phyloP scores from a whole-genome alignment of 352 stramenopile species.

The Pythium rhizo-oryzae region DNA sequence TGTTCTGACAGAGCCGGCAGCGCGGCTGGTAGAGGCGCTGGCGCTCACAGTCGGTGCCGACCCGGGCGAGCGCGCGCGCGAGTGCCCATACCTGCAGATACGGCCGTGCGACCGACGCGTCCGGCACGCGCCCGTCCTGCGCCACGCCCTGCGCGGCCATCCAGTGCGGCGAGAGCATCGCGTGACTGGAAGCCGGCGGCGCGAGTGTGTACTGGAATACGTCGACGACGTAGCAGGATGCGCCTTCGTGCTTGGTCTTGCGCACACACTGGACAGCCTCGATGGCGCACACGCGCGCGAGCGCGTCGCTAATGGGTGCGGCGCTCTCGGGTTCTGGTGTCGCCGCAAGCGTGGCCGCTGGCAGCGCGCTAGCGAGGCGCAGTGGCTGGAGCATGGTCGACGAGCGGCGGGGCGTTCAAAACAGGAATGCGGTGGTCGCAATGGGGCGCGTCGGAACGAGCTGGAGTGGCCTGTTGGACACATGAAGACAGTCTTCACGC shows the following conservation, averaged over 20 bases:
- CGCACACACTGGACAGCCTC: not conserved
- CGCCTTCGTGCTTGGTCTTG: not conserved
- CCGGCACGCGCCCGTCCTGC: not conserved
- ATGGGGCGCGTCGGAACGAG: too few relatives aligned
- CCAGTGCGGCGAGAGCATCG: not conserved
- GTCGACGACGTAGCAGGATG: not conserved
- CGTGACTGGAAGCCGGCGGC: not conserved
- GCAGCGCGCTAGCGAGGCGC: not conserved
- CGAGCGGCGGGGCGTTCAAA: too few relatives aligned
- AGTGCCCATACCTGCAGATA: not conserved
- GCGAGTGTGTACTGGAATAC: not conserved
- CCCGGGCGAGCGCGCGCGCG: not conserved
- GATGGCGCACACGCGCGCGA: not conserved
- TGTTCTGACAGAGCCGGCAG: not conserved
- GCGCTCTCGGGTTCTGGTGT: too few relatives aligned
- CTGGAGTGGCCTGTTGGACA: too few relatives aligned
- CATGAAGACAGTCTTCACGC: too few relatives aligned
- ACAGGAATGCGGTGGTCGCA: too few relatives aligned
- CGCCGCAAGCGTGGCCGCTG: not conserved
- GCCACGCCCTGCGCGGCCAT: not conserved
- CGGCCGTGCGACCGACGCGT: not conserved
- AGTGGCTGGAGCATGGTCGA: not conserved
- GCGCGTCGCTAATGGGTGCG: not conserved
- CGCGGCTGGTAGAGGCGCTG: not conserved
- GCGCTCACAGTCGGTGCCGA: not conserved